phyloP scores from a whole-genome alignment of 495 filamentous ascomycete species.

The Penicillium lividum region DNA sequence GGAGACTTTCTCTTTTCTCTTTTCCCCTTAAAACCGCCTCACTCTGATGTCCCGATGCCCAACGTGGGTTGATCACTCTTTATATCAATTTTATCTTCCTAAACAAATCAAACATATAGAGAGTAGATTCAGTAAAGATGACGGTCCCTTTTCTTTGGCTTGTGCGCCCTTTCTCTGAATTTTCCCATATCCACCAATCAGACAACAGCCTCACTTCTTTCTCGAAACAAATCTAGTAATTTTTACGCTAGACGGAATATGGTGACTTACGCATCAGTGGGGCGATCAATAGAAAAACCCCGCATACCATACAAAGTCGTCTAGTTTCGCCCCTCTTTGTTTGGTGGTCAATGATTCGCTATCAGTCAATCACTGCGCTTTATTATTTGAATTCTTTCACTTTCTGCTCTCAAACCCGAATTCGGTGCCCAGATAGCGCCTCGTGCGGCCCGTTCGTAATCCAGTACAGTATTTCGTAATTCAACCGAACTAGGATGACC shows the following conservation, averaged over 20 bases:
- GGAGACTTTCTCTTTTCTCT: neutral
- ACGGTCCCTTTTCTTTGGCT: neutral
- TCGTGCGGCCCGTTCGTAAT: too few relatives aligned
- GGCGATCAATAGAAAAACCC: neutral
- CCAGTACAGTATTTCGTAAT: neutral
- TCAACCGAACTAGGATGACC: neutral
- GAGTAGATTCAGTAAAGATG: too few relatives aligned
- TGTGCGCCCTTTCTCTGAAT: neutral
- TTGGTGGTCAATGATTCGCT: neutral
- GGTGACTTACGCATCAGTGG: neutral
- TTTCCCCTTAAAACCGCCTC: neutral
- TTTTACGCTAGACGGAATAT: neutral
- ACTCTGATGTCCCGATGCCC: neutral
- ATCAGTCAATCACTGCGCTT: neutral
- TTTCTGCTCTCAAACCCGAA: neutral
- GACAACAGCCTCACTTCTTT: neutral
- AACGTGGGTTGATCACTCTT: neutral
- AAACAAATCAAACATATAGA: too few relatives aligned
- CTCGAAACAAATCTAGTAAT: neutral
- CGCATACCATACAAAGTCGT: neutral
- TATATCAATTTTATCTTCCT: neutral
- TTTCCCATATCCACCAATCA: neutral
- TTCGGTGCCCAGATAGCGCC: too few relatives aligned
- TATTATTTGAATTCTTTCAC: neutral
- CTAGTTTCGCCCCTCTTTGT: neutral